These are phyloP conservation scores for Porcisia hertigi DNA, from an alignment of 208 protist genomes.

Conservation along the genomic window DNA sequence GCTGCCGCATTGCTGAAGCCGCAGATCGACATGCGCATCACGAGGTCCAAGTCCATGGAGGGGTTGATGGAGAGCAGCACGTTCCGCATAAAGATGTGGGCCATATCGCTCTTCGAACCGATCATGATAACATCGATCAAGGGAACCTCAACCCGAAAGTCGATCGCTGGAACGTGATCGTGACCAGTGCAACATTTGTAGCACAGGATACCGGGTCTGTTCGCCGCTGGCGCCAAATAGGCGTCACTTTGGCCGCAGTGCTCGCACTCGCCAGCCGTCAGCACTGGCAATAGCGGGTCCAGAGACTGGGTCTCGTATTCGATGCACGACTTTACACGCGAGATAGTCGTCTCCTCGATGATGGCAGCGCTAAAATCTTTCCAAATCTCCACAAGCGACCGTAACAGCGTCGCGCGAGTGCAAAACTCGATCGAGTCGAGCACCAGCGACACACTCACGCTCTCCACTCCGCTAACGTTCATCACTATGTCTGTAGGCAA, in stretches of 20 bases:
- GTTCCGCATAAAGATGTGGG: constrained; percentile 48
- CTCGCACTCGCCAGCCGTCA: constrained; percentile 55
- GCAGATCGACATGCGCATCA: constrained; percentile 50
- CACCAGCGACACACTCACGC: constrained; percentile 48
- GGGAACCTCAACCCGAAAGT: constrained; percentile 66
- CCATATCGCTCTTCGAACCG: constrained; percentile 54
- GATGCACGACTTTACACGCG: constrained; percentile 50
- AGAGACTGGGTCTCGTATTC: constrained; percentile 56
- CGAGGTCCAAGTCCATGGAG: constrained; percentile 55
- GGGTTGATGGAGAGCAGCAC: constrained; percentile 45
- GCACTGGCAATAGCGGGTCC: constrained; percentile 42
- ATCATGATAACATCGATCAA: constrained; percentile 67
- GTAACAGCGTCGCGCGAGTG: constrained; percentile 59
- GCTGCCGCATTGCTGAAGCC: constrained; percentile 73
- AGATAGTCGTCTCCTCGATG: constrained; percentile 50
- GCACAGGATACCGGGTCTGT: constrained; percentile 60
- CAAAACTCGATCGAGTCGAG: constrained; percentile 65
- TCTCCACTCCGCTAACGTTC: constrained; percentile 64
- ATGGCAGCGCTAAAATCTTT: constrained; percentile 74
- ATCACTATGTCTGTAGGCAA: constrained; percentile 61
- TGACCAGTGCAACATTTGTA: constrained; percentile 84
- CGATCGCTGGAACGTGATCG: constrained; percentile 50
- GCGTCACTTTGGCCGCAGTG: constrained; percentile 47
- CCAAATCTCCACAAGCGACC: constrained; percentile 62
- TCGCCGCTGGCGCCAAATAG: constrained; percentile 34